These are phyloP conservation scores for Populus hybrid DNA, from an alignment of 441 rosid species.

Conservation along the genomic window DNA sequence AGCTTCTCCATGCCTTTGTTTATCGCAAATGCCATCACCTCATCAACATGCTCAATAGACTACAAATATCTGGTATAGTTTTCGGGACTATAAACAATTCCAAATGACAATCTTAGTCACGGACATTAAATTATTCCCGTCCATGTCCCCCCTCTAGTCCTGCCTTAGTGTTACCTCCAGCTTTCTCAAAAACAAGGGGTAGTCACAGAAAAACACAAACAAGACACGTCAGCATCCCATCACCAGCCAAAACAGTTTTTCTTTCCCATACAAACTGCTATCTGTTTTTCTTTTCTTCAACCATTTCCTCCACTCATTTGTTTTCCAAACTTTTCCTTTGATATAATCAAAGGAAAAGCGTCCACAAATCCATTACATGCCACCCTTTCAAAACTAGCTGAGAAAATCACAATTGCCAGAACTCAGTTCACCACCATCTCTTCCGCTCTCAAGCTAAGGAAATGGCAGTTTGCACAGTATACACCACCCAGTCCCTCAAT, in stretches of 20 bases:
- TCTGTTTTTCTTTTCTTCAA: conserved; percentile 26
- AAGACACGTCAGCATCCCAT: conserved; percentile 24
- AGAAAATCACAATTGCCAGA: background rate
- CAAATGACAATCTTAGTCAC: background rate
- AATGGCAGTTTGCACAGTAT: conserved; percentile 71
- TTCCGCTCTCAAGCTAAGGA: conserved; percentile 10
- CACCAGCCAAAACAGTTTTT: conserved; percentile 10
- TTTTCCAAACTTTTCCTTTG: conserved; percentile 21
- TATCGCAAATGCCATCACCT: conserved; percentile 44
- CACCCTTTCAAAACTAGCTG: background rate
- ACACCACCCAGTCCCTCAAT: conserved; percentile 63
- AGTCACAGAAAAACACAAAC: conserved; percentile 33
- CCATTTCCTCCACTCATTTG: conserved; percentile 31
- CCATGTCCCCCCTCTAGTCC: conserved; percentile 6
- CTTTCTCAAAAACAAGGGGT: conserved; percentile 41
- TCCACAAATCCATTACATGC: conserved; percentile 11
- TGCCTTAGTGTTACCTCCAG: conserved; percentile 34
- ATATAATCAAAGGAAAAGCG: background rate
- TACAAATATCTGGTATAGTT: background rate
- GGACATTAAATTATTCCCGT: background rate
- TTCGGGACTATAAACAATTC: background rate
- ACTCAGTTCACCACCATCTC: background rate
- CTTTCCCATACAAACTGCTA: conserved; percentile 38
- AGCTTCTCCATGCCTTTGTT: conserved; percentile 47
- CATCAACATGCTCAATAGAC: conserved; percentile 37